phyloP scores from a whole-genome alignment of 768 basidiomycete genomes.

The Podaxis rugospora region DNA sequence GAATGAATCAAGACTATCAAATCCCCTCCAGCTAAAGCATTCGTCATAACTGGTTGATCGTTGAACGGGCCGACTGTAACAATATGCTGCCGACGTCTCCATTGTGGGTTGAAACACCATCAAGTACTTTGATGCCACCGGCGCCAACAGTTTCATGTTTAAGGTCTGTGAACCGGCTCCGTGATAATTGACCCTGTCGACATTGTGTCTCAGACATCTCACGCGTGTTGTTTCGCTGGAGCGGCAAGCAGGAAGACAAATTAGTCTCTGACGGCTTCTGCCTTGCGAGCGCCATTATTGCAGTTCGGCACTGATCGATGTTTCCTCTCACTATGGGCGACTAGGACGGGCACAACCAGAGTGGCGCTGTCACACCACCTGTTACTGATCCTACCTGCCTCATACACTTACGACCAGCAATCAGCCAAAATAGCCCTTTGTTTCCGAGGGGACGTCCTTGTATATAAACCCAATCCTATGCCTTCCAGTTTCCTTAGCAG shows the following conservation, averaged over 20 bases:
- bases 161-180: not conserved
- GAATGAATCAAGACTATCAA: not conserved
- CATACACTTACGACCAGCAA: conserved; percentile 5
- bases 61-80: not conserved
- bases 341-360: not conserved
- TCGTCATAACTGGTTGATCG: not conserved
- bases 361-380: not conserved
- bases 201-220: not conserved
- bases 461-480: conserved; percentile 28
- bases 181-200: not conserved
- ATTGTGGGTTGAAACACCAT: not conserved
- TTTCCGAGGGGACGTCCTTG: not conserved
- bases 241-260: too few species aligned
- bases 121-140: not conserved
- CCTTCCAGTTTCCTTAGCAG: conserved; percentile 32
- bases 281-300: too few species aligned
- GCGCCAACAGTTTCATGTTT: not conserved
- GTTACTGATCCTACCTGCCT: not conserved
- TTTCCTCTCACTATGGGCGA: not conserved
- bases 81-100: not conserved
- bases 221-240: too few species aligned
- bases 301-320: too few species aligned
- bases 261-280: too few species aligned
- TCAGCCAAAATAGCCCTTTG: not conserved
- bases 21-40: not conserved